Percentiles rank a stretch among this genome's conserved stretches.
Conservation (phyloP, 2,329 filamentous ascomycete genomes). For the Elsinoe australis region DNA sequence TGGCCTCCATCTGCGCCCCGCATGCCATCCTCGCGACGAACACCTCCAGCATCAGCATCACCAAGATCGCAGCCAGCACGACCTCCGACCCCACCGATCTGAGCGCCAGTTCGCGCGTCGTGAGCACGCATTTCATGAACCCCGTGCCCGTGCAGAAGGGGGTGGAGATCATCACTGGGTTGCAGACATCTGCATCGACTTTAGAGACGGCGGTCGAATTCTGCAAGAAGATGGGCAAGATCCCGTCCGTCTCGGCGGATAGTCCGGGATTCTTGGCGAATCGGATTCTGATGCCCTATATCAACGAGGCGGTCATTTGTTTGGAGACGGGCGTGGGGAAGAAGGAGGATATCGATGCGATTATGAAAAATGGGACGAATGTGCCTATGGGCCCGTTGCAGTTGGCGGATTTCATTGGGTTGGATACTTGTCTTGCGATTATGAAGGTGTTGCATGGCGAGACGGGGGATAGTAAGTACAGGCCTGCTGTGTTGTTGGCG, state of each 20-base stretch:
- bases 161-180: constrained; percentile 90
- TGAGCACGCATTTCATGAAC: constrained; percentile 99
- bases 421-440: constrained; percentile 92
- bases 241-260: constrained; percentile 79
- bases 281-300: constrained; percentile 96
- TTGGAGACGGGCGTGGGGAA: constrained; percentile 85
- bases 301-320: constrained; percentile 96
- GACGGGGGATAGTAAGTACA: constrained; percentile 92
- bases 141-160: constrained; percentile 94
- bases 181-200: constrained; percentile 81
- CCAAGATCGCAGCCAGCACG: constrained; percentile 75
- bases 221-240: constrained; percentile 87
- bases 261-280: constrained; percentile 93
- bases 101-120: constrained; percentile 74
- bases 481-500: constrained; percentile 74
- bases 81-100: constrained; percentile 76
- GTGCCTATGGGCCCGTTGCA: constrained; percentile 96
- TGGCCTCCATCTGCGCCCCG: constrained; percentile 71
- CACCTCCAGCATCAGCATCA: constrained; percentile 98
- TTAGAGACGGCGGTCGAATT: constrained; percentile 76
- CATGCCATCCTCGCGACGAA: constrained; percentile 94
- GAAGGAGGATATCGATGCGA: constrained; percentile 86
- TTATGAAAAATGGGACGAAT: constrained; percentile 99
- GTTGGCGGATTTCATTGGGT: constrained; percentile 91
- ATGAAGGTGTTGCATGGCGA: constrained; percentile 92